Percentiles rank a stretch among this genome's conserved stretches.
Conservation (phyloP, 1,284 basidiomycete genomes). For the Tilletia caries region DNA sequence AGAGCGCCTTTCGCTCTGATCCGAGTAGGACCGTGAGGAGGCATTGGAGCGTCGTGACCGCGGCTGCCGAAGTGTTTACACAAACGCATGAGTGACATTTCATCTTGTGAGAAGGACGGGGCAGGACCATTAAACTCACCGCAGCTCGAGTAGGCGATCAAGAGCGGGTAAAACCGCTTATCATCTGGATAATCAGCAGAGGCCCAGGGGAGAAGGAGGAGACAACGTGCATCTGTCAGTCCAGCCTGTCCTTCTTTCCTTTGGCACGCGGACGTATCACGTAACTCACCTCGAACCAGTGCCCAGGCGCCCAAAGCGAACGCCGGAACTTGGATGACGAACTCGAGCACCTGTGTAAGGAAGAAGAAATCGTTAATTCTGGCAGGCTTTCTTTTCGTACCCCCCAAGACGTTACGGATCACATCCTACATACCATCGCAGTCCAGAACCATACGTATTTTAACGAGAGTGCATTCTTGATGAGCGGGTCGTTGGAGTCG, state of each 20-base stretch:
- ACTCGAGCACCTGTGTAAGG: no score
- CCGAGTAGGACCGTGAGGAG: constrained; percentile 21
- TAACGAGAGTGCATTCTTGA: constrained; percentile 18
- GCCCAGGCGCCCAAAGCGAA: constrained; percentile 23
- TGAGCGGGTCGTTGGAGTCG: constrained; percentile 22
- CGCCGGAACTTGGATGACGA: constrained; percentile 23
- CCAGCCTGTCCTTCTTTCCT: not conserved
- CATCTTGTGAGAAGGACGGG: no score
- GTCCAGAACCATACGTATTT: constrained; percentile 25
- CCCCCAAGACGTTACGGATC: no score
- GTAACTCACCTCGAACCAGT: constrained; percentile 16
- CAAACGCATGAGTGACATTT: not conserved
- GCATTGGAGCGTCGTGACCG: constrained; percentile 27
- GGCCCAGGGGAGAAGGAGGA: no score
- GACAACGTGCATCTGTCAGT: no score
- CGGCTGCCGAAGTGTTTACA: constrained; percentile 8
- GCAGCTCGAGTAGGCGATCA: constrained; percentile 21
- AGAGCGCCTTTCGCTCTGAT: constrained; percentile 19
- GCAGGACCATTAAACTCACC: no score
- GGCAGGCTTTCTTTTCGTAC: no score
- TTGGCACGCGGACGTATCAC: not conserved
- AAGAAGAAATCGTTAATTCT: no score
- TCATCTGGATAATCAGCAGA: constrained; percentile 15
- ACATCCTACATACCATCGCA: no score
- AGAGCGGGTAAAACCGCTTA: constrained; percentile 20